These are phyloP conservation scores for Lactarius deliciosus DNA, from an alignment of 768 basidiomycete genomes.

Conservation along the genomic window DNA sequence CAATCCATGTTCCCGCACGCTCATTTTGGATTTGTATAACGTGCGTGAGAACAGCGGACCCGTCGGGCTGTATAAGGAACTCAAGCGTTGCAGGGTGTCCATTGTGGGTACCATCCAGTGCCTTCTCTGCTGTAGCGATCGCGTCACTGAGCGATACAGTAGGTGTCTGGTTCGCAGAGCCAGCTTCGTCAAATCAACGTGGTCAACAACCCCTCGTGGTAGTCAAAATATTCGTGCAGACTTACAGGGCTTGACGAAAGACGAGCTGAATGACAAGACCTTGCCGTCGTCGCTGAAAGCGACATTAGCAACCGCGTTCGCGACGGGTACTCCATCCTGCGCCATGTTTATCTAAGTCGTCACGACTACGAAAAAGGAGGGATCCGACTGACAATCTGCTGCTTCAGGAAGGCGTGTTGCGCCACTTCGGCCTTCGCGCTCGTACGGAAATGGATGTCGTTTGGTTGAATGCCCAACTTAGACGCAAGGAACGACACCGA, in stretches of 20 bases:
- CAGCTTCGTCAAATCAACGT: conserved; percentile 4
- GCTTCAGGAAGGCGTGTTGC: conserved; percentile 31
- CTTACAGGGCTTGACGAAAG: conserved; percentile 46
- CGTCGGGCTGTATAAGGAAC: conserved; percentile 44
- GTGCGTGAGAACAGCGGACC: conserved; percentile 42
- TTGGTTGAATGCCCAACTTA: conserved; percentile 28
- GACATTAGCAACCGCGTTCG: conserved; percentile 47
- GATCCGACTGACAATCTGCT: conserved; percentile 29
- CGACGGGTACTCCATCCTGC: conserved; percentile 39
- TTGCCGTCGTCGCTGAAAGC: conserved; percentile 44
- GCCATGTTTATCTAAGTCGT: not conserved
- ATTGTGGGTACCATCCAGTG: conserved; percentile 44
- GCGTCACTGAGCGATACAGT: conserved; percentile 39
- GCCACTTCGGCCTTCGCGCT: conserved; percentile 28
- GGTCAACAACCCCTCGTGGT: not conserved
- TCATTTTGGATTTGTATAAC: conserved; percentile 45
- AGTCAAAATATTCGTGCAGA: not conserved
- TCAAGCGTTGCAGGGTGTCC: conserved; percentile 41
- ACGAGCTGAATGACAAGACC: conserved; percentile 46
- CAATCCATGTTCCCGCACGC: conserved; percentile 48
- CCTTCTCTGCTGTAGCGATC: conserved; percentile 40
- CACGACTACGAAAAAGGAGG: not conserved
- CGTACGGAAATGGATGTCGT: conserved; percentile 29
- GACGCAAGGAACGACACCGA: conserved; percentile 32
- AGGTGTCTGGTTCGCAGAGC: conserved; percentile 38